phyloP scores from a whole-genome alignment of 2,329 filamentous ascomycete species.

The Cercospora sesami region DNA sequence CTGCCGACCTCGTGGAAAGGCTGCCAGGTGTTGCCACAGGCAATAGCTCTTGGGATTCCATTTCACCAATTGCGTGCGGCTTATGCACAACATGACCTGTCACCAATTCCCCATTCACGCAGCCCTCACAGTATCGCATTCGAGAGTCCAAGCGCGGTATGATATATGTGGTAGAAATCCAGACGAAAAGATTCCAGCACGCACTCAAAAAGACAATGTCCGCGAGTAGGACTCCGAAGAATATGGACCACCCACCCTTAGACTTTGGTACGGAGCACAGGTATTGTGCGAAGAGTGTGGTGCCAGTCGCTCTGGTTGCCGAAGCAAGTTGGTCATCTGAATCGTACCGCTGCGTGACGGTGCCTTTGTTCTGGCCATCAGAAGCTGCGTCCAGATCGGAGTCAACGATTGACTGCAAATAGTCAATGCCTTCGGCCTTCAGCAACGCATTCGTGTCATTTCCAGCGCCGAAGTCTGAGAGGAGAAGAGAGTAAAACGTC shows the following conservation, averaged over 20 bases:
- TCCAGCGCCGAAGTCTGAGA: conserved; percentile 11
- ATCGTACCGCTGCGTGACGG: neutral
- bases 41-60: conserved; percentile 9
- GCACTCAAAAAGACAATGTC: conserved; percentile 15
- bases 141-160: conserved; percentile 4
- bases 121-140: conserved; percentile 6
- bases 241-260: conserved; percentile 9
- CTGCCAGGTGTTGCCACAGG: neutral
- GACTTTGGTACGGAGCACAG: conserved; percentile 18
- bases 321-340: neutral
- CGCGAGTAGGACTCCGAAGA: conserved; percentile 13
- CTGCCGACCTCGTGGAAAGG: neutral
- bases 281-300: conserved; percentile 15
- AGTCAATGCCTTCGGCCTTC: conserved; percentile 4
- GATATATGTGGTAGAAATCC: conserved; percentile 3
- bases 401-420: conserved; percentile 12
- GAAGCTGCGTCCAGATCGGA: neutral
- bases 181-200: conserved; percentile 9
- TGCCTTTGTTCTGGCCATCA: neutral
- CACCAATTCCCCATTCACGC: neutral
- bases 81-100: neutral
- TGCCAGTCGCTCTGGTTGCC: neutral
- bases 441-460: conserved; percentile 5
- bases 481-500: conserved; percentile 13
- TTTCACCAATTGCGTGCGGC: neutral